Base-by-base conservation (phyloP, 495 filamentous ascomycete genomes). In the Aspergillus campestris region DNA sequence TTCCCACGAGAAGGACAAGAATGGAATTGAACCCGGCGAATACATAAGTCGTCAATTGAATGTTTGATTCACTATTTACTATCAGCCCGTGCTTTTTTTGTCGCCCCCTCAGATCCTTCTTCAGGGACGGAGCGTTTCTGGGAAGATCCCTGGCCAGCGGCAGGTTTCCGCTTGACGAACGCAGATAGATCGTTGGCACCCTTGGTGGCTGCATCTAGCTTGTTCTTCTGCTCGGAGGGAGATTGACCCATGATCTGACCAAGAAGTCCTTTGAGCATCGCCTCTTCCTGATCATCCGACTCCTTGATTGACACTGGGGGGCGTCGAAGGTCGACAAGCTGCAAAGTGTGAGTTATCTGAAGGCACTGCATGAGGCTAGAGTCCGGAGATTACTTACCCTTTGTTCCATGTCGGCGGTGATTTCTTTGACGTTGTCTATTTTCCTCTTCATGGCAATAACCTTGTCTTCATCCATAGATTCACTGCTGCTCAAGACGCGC, bases 391-490 rank as follows among this genome's bases (percentile, higher is more conserved):
- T 11, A 65, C 71, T 74, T 71, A 86, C 82, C 59, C 84, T 68
- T 65, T 84, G 80, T 69, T 94, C 82, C 87, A 95, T 91, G 54
- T 95, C 89, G 34, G 72, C 75, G 32, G 94, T 74, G 41, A 95
- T 82, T 32, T 94, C 89, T 64, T 86, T 90, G 29, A 90, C 84
- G 47, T 95, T 89, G 8, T 74, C 67, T 54, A 95, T 88, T 48
- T 79, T 78, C 34, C 73, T 72, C 50, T 81, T 77, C 24, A 76
- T 75, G 14, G 77, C 67, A 39, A 79, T 78, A 1, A 45, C 47
- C 37, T 70, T 72, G 32, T 69, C 69, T 38, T 71, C 68, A 30
- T 62, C 62, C 32, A 59, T 55, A 47, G 81, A 75, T 38, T 77
- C 73, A 47, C 78, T 75, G 27, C 59, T 66, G 31, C 73, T 71